Evolutionary conservation across 2,329 filamentous ascomycete genomes (phyloP).

Genomic region (Knoxdaviesia proteae): DNA sequence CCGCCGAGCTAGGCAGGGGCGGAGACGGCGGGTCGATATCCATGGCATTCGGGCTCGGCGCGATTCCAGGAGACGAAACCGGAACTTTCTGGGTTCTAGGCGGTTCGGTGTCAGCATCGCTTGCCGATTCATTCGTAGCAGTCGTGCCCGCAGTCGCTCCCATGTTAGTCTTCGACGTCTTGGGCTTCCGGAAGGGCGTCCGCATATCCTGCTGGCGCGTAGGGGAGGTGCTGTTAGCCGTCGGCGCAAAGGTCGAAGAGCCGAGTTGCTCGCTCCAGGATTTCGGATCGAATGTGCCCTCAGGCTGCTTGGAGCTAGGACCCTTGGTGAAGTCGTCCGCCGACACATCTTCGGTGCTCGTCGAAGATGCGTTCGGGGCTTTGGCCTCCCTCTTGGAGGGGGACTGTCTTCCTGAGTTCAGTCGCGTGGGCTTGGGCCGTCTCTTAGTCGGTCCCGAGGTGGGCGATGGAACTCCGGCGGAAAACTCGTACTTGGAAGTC

Average conservation of each 20-base stretch:
- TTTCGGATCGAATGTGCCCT: slow-evolving; percentile 23
- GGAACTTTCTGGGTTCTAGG: not conserved
- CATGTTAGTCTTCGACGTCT: slow-evolving; percentile 39
- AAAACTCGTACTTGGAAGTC: too few species aligned
- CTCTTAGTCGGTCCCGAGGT: too few species aligned
- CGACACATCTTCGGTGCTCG: too few species aligned
- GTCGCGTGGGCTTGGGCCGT: too few species aligned
- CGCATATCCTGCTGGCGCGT: slow-evolving; percentile 22
- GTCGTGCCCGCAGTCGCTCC: slow-evolving; percentile 14
- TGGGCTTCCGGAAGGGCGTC: slow-evolving; percentile 23
- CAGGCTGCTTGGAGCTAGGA: too few species aligned
- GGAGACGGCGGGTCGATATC: slow-evolving; percentile 36
- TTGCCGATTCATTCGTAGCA: not conserved
- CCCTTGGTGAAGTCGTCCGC: too few species aligned
- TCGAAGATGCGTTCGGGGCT: too few species aligned
- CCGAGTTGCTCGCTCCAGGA: slow-evolving; percentile 33
- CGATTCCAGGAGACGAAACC: slow-evolving; percentile 4
- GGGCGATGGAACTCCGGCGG: too few species aligned
- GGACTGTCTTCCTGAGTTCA: too few species aligned
- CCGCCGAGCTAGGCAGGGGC: slow-evolving; percentile 5
- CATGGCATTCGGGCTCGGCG: slow-evolving; percentile 37
- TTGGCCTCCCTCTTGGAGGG: too few species aligned
- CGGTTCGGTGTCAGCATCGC: slow-evolving; percentile 1
- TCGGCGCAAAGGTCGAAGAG: slow-evolving; percentile 31
- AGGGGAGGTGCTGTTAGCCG: slow-evolving; percentile 11